These are phyloP conservation scores for Paraconiothyrium sp. DNA, from an alignment of 2,329 filamentous ascomycete genomes.

Conservation along the genomic window DNA sequence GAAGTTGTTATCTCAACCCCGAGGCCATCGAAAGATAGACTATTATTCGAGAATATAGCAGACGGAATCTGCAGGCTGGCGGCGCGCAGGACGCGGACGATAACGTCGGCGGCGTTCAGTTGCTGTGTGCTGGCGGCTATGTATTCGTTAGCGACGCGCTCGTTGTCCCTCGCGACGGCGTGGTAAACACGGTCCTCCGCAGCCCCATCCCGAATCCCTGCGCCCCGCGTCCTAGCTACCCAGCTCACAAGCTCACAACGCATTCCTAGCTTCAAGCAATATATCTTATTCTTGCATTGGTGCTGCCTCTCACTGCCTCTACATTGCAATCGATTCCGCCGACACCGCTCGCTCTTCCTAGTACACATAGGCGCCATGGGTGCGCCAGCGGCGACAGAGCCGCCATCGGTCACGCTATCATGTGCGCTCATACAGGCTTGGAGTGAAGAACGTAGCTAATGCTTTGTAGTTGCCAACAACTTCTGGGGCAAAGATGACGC, in stretches of 20 bases:
- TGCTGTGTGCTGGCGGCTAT: background rate
- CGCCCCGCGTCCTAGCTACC: background rate
- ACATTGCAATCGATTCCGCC: constrained; percentile 16
- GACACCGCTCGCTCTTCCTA: constrained; percentile 29
- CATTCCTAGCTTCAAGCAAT: background rate
- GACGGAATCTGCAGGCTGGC: background rate
- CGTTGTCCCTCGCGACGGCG: background rate
- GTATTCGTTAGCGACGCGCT: background rate
- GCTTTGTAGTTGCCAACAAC: constrained; percentile 87
- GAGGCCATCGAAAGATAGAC: background rate
- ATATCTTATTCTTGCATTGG: constrained; percentile 1
- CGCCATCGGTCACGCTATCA: constrained; percentile 72
- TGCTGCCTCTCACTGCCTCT: background rate
- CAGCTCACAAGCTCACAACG: constrained; percentile 9
- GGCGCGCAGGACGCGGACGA: background rate
- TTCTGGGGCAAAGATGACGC: constrained; percentile 99
- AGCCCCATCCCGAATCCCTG: constrained; percentile 10
- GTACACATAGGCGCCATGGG: constrained; percentile 62
- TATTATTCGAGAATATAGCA: background rate
- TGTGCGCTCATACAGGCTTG: constrained; percentile 58
- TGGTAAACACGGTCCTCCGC: constrained; percentile 13
- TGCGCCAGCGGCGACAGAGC: constrained; percentile 65
- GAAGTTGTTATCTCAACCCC: background rate
- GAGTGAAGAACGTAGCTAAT: constrained; percentile 39
- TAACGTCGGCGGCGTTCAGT: background rate